Conservation (phyloP, 345 rosid genomes). For the Toxicodendron radicans region DNA sequence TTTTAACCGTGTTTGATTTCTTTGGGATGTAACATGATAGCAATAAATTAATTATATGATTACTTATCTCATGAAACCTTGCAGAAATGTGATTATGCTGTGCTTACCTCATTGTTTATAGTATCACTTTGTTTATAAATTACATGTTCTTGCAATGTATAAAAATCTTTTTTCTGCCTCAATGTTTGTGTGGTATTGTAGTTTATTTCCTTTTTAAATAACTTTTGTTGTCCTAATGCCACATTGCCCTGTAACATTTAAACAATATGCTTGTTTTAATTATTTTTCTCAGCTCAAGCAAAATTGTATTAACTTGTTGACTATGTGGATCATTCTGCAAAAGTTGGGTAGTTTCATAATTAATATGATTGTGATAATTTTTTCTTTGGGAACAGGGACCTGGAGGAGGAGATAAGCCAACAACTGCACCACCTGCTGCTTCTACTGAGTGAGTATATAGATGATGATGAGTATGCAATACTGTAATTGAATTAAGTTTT, state of each 20-base stretch:
- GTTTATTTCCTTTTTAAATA: background rate
- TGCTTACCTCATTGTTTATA: background rate
- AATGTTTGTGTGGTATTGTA: too few species aligned
- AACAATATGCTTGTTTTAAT: background rate
- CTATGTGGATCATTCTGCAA: too few species aligned
- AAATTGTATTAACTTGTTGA: background rate
- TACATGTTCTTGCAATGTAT: background rate
- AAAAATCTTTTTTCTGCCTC: background rate
- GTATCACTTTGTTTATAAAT: too few species aligned
- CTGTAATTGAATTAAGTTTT: background rate
- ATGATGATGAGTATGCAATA: background rate
- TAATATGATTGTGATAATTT: background rate
- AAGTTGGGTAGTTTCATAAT: too few species aligned
- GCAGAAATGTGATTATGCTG: background rate
- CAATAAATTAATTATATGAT: background rate
- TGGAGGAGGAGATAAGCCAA: slow-evolving; percentile 44
- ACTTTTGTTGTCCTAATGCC: background rate
- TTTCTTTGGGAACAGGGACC: slow-evolving; percentile 46
- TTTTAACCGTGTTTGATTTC: slow-evolving; percentile 3
- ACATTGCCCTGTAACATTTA: background rate
- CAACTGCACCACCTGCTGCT: slow-evolving; percentile 37
- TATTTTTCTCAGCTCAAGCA: background rate
- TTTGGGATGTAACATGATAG: background rate
- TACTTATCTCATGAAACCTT: background rate
- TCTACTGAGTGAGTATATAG: slow-evolving; percentile 34